A percentile compares a stretch with the other conserved stretches of the same genome.
Conservation (phyloP, 257 asterid genomes). For the Cinchona pubescens region DNA sequence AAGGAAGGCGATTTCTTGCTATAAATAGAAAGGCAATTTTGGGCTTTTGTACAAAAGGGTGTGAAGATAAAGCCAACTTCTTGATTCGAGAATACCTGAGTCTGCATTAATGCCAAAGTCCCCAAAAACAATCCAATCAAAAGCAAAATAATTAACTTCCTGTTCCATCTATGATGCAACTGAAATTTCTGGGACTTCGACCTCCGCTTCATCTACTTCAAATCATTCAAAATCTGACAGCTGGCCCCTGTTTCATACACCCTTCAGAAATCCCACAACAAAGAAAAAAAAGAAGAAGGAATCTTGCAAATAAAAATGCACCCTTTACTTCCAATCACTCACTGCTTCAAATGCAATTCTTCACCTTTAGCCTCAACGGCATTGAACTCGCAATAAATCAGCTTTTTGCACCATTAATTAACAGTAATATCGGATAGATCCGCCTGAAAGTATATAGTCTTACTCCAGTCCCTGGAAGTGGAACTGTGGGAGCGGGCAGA, state of each 20-base stretch:
- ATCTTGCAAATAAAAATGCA: not conserved
- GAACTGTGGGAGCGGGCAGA: too few species aligned
- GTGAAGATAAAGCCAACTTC: slow-evolving; percentile 39
- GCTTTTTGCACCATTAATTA: too few species aligned
- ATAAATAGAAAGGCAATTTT: slow-evolving; percentile 75
- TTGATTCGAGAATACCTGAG: slow-evolving; percentile 53
- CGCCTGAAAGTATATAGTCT: too few species aligned
- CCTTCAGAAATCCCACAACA: not conserved
- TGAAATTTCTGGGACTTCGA: slow-evolving; percentile 52
- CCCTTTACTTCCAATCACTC: not conserved
- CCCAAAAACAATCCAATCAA: slow-evolving; percentile 49
- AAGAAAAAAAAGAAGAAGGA: too few species aligned
- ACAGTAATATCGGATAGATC: not conserved
- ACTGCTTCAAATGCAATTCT: not conserved
- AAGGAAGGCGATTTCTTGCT: slow-evolving; percentile 86
- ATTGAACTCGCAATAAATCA: not conserved
- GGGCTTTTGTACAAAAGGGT: slow-evolving; percentile 54
- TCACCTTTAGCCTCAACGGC: not conserved
- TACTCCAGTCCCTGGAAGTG: too few species aligned
- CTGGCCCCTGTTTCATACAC: not conserved
- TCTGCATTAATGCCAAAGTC: slow-evolving; percentile 63
- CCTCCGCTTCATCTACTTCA: slow-evolving; percentile 28
- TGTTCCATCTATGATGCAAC: slow-evolving; percentile 52
- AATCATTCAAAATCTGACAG: not conserved
- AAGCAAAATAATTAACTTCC: slow-evolving; percentile 50